Evolutionary conservation across 1,139 yeast genomes (phyloP), one percentile per base, ranked within the genome.

Genomic region (Diutina ranongensis): DNA sequence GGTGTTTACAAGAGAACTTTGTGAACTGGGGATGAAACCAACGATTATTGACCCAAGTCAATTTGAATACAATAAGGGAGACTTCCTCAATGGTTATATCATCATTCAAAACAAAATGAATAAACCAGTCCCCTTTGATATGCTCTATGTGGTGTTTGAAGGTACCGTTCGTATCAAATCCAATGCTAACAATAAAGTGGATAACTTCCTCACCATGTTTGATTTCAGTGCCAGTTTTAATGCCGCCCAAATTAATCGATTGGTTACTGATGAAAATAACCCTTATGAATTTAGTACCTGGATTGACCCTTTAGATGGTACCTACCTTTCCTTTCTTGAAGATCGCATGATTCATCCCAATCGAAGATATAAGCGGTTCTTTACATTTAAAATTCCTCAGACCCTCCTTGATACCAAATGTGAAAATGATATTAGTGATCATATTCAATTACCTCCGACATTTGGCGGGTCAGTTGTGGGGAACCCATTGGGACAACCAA

Each of bases 91-190:
- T 51, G 86, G 86, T 0, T 73, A 68, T 53, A 64, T 76, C 27
- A 60, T 67, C 2, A 60, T 78, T 13, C 60, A 65, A 35, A 79
- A 78, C 55, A 60, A 56, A 13, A 61, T 78, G 0, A 35, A 57
- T 1, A 55, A 60, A 13, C 63, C 67, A 0, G 56, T 78, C 2
- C 71, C 71, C 10, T 79, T 77, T 52, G 79, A 77, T 51, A 74
- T 74, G 75, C 69, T 78, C 52, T 67, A 73, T 45, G 81, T 78
- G 13, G 73, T 80, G 1, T 58, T 79, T 33, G 83, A 79, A 56
- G 84, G 83, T 13, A 46, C 33, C 3, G 32, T 38, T 5, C 42
- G 42, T n/a, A 25, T 38, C 10, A 22, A 38, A 9, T 12, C 15
- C 10, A n/a, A 2, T 10, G 20, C 19, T n/a, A 27, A 57, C 12